phyloP scores from a whole-genome alignment of 306 rosid genomes.

The Cajanus cajan region DNA sequence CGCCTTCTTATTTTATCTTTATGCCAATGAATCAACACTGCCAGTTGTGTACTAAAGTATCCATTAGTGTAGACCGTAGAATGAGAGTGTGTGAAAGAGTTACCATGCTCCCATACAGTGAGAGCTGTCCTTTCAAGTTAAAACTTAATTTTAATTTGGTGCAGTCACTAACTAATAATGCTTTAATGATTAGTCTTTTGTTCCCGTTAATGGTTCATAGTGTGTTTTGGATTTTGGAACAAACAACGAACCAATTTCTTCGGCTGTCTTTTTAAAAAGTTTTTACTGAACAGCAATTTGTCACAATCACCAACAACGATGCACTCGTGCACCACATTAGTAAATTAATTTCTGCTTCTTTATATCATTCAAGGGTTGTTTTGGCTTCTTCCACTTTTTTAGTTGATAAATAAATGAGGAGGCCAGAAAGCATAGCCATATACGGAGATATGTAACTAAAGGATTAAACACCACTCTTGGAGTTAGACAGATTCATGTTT shows the following conservation, averaged over 20 bases:
- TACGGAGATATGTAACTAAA: slow-evolving; percentile 15
- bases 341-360: neutral
- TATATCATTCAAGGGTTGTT: neutral
- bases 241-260: slow-evolving; percentile 35
- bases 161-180: slow-evolving; percentile 29
- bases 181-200: slow-evolving; percentile 25
- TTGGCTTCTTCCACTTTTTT: slow-evolving; percentile 13
- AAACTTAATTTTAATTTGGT: slow-evolving; percentile 30
- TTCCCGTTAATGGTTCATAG: slow-evolving; percentile 27
- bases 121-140: slow-evolving; percentile 37
- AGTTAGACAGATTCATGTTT: slow-evolving; percentile 30
- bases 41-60: slow-evolving; percentile 62
- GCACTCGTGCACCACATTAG: neutral
- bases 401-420: slow-evolving; percentile 14
- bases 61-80: slow-evolving; percentile 33
- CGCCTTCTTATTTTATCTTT: slow-evolving; percentile 64
- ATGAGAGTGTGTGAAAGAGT: slow-evolving; percentile 28
- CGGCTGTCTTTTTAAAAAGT: neutral
- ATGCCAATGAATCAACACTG: slow-evolving; percentile 66
- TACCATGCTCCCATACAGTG: slow-evolving; percentile 30
- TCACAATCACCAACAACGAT: neutral
- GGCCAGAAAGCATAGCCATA: neutral
- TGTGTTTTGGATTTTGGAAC: neutral
- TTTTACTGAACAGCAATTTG: slow-evolving; percentile 11
- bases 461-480: slow-evolving; percentile 22